These are phyloP conservation scores for Talaromyces stipitatus DNA, from an alignment of 495 filamentous ascomycete genomes.

Conservation along the genomic window DNA sequence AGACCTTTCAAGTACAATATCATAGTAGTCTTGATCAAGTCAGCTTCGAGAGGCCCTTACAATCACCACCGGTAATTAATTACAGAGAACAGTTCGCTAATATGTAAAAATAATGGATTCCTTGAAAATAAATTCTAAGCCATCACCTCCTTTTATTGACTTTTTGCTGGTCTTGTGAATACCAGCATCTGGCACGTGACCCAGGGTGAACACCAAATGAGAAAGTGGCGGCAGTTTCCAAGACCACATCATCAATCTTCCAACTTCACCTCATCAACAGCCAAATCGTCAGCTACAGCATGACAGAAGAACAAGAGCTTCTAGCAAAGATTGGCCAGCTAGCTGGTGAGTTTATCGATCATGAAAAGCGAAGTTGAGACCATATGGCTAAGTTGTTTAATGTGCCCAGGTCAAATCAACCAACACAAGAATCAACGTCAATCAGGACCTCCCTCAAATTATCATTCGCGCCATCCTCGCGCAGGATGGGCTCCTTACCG, in stretches of 20 bases:
- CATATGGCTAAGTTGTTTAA: too few species aligned
- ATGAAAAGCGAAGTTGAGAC: background rate
- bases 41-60: background rate
- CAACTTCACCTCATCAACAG: constrained; percentile 8
- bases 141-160: background rate
- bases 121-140: too few species aligned
- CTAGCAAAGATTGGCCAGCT: constrained; percentile 68
- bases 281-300: constrained; percentile 18
- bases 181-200: constrained; percentile 11
- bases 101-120: too few species aligned
- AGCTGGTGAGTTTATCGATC: constrained; percentile 47
- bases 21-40: too few species aligned
- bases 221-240: constrained; percentile 9
- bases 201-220: constrained; percentile 8
- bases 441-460: constrained; percentile 11
- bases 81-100: too few species aligned
- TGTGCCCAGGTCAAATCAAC: constrained; percentile 65
- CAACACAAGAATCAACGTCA: constrained; percentile 62
- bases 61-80: background rate
- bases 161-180: background rate
- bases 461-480: constrained; percentile 27
- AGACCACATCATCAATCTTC: background rate
- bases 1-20: background rate
- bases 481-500: constrained; percentile 42
- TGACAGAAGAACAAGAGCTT: constrained; percentile 70